phyloP scores from a whole-genome alignment of 2,329 filamentous ascomycete species.

The Talaromyces sp. region DNA sequence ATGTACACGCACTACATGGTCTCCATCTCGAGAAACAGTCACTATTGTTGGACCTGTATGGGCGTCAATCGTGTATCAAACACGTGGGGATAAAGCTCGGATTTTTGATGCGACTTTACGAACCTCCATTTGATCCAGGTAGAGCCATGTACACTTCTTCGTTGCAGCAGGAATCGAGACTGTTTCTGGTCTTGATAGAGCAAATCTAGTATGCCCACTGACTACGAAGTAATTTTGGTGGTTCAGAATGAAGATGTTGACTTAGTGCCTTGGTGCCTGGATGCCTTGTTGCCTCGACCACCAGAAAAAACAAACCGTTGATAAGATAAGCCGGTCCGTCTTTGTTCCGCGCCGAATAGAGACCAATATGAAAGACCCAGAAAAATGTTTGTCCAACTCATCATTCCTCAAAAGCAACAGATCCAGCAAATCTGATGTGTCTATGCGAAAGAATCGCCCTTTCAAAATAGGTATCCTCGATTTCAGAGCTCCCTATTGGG shows the following conservation, averaged over 20 bases:
- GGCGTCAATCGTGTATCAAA: conserved; percentile 1
- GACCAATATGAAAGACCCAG: neutral
- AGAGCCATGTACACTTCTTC: conserved; percentile 7
- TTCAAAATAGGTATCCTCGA: conserved; percentile 33
- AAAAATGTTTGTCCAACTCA: neutral
- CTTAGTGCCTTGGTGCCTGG: too few relatives aligned
- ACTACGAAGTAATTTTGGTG: neutral
- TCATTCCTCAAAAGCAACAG: neutral
- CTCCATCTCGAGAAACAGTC: conserved; percentile 23
- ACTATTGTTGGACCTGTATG: conserved; percentile 10
- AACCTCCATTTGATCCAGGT: conserved; percentile 11
- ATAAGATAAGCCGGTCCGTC: conserved; percentile 22
- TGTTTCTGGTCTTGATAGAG: neutral
- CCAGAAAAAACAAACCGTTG: neutral
- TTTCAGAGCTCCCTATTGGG: conserved; percentile 27
- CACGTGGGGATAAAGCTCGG: neutral
- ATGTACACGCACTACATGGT: conserved; percentile 18
- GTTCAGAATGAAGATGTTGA: neutral
- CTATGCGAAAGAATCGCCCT: neutral
- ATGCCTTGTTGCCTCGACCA: neutral
- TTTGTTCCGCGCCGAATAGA: conserved; percentile 17
- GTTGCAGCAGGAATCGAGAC: neutral
- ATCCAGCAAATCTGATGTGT: neutral
- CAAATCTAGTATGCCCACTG: neutral
- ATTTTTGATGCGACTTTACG: neutral